Evolutionary conservation across 129 eudicot genomes (phyloP).

Genomic region (Oenanthe sinensis): DNA sequence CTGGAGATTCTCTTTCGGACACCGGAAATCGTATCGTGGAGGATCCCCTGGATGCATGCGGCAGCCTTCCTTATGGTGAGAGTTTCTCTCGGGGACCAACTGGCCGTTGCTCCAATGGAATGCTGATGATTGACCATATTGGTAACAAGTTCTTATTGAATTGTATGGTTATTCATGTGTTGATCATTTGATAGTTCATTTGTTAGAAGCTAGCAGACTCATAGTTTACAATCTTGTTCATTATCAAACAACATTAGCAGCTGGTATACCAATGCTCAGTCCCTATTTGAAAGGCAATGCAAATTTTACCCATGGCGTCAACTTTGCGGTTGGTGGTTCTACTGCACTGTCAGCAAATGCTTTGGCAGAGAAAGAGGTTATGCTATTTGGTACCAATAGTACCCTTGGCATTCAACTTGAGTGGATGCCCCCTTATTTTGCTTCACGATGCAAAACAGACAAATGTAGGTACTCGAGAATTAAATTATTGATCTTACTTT

Average conservation of each 20-base stretch:
- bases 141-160: not conserved
- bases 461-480: not conserved
- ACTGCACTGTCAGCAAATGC: not conserved
- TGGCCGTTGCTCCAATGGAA: conserved; percentile 26
- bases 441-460: conserved; percentile 8
- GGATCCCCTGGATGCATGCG: not conserved
- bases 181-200: not conserved
- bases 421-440: conserved; percentile 17
- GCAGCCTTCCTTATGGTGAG: conserved; percentile 23
- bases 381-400: not conserved
- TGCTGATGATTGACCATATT: conserved; percentile 8
- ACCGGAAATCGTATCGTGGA: conserved; percentile 20
- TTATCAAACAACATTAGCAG: not conserved
- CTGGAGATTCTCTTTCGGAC: conserved; percentile 23
- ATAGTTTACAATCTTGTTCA: not conserved
- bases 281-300: not conserved
- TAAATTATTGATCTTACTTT: not conserved
- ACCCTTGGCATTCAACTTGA: conserved; percentile 16
- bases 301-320: not conserved
- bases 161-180: no score
- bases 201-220: not conserved
- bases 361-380: conserved; percentile 12
- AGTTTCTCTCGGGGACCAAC: conserved; percentile 14
- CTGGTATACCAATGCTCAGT: not conserved
- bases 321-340: not conserved